Evolutionary conservation across 352 stramenopile genomes (phyloP).

Genomic region (Lagenidium giganteum): DNA sequence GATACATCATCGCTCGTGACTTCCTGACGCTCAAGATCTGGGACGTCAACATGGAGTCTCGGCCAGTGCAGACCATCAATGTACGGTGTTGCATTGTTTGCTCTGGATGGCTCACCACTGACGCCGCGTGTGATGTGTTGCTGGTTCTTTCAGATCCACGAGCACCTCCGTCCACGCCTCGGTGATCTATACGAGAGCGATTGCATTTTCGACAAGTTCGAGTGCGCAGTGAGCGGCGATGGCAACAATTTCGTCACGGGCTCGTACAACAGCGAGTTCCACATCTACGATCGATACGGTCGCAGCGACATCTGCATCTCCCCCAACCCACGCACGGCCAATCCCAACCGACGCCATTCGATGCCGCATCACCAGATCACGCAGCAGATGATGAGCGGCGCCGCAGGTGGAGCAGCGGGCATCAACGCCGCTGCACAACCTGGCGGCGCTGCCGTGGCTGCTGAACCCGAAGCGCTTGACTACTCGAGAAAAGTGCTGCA

Average conservation of each 20-base stretch:
- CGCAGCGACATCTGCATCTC: conserved; percentile 71
- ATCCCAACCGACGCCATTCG: conserved; percentile 54
- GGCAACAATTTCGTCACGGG: conserved; percentile 92
- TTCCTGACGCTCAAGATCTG: conserved; percentile 96
- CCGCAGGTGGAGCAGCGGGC: conserved; percentile 4
- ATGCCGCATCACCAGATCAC: conserved; percentile 59
- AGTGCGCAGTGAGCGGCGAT: conserved; percentile 88
- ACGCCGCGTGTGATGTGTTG: conserved; percentile 3
- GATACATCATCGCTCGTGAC: conserved; percentile 93
- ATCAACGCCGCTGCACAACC: not conserved
- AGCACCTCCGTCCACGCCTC: conserved; percentile 86
- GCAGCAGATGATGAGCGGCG: conserved; percentile 45
- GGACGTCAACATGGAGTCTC: conserved; percentile 93
- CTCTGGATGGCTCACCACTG: not conserved
- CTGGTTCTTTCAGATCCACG: too few relatives aligned
- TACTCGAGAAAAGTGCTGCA: conserved; percentile 86
- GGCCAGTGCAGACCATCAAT: conserved; percentile 91
- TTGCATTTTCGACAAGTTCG: conserved; percentile 98
- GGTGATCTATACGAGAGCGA: conserved; percentile 94
- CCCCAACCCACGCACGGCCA: conserved; percentile 32
- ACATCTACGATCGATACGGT: conserved; percentile 88
- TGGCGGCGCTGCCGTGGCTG: conserved; percentile 13
- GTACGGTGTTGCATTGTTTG: conserved; percentile 38
- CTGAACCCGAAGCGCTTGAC: conserved; percentile 54
- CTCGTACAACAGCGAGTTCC: conserved; percentile 93